A percentile compares a stretch with the other conserved stretches of the same genome.
phyloP scores from a whole-genome alignment of 306 rosid genomes.

The Vigna reflexopilosa region DNA sequence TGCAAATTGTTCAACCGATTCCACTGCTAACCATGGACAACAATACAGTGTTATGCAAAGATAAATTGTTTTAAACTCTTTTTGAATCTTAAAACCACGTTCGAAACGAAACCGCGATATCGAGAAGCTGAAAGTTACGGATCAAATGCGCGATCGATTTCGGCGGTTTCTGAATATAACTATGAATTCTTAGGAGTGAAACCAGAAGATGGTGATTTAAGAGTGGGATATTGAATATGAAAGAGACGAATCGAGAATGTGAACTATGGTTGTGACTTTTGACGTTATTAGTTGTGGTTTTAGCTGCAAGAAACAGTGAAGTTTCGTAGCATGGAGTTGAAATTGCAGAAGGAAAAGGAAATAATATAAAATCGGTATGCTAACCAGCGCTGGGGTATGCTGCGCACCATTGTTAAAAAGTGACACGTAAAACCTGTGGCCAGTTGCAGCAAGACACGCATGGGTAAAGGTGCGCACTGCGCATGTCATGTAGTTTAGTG shows the following conservation, averaged over 20 bases:
- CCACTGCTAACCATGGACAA: not conserved
- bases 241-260: not conserved
- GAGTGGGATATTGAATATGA: not conserved
- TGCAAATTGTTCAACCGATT: not conserved
- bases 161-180: not conserved
- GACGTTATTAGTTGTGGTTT: slow-evolving; percentile 29
- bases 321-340: not conserved
- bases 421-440: slow-evolving; percentile 41
- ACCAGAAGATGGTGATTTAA: not conserved
- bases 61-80: not conserved
- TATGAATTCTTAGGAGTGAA: not conserved
- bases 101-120: not conserved
- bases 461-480: slow-evolving; percentile 1
- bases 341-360: slow-evolving; percentile 30
- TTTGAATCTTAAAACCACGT: slow-evolving; percentile 3
- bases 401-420: slow-evolving; percentile 6
- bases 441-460: slow-evolving; percentile 35
- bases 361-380: not conserved
- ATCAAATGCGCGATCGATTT: slow-evolving; percentile 7
- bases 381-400: slow-evolving; percentile 1
- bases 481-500: not conserved
- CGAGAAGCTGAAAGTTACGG: not conserved
- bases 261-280: slow-evolving; percentile 10
- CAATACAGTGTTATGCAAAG: not conserved
- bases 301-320: slow-evolving; percentile 3